Base-by-base conservation (phyloP, 192 early-diverging fungal species). In the Phlyctochytrium planicorne region DNA sequence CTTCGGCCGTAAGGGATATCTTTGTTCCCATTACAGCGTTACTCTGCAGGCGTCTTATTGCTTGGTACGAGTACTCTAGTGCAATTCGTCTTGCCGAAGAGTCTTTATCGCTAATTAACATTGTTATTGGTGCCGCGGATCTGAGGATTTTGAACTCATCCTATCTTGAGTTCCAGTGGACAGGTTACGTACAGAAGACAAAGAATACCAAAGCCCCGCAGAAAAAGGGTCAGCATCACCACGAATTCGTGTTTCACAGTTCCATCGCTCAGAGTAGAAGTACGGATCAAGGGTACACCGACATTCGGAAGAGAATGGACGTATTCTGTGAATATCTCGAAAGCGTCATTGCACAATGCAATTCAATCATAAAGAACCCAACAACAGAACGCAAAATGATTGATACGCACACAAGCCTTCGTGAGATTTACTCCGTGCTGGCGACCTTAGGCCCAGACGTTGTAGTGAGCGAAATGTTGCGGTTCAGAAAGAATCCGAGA, bases 401-500 rank as follows among this genome's bases (percentile, higher is more conserved):
- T 14, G 70, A 72, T n/a, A 12, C 36, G 20, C 34, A 52, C 27
- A 71, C 78, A 3, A 62, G 57, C 1, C 36, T 80, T 30, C 66
- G 69, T 34, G 82, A 84, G 2, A 63, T 84, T 36, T 74, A 63
- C 37, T 4, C 67, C 32, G 52, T 73, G 2, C 67, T 76, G 35
- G 47, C 47, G 2, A 20, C 36, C 1, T 61, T 53, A 32, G 78
- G 78, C 6, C 56, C 67, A 3, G 82, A 84, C 27, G 53, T 66
- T n/a, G 53, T 74, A 1, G 27, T 74, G 6, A 60, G 70, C 47
- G 78, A 84, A 31, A 52, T 84, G 3, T 24, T 53, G 1, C 74
- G 74, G 30, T 84, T 77, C 62, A 53, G 69, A 25, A 84, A 84
- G 60, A 78, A 79, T 59, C 82, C 82, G 32, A 62, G 82, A 30